These are phyloP conservation scores for Erythrobasidium yunnanense DNA, from an alignment of 768 basidiomycete genomes.

Conservation along the genomic window DNA sequence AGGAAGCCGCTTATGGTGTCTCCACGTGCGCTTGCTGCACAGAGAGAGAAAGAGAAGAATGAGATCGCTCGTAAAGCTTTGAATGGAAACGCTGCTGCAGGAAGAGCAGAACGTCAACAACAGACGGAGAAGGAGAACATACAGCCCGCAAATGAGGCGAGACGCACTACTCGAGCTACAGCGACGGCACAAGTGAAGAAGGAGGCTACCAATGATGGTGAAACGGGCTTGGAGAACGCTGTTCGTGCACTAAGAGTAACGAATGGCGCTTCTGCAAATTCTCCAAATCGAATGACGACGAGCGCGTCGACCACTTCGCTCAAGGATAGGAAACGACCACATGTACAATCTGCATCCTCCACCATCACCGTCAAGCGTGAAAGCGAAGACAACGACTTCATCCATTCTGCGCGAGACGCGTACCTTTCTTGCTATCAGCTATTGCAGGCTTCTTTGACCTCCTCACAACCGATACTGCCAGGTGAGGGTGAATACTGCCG, in stretches of 20 bases:
- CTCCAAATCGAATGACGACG: background rate
- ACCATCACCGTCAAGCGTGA: background rate
- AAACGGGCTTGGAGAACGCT: constrained; percentile 3
- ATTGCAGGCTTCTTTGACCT: no score
- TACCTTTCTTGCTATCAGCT: no score
- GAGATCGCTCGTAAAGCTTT: constrained; percentile 11
- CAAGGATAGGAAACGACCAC: background rate
- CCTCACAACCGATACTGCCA: no score
- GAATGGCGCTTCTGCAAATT: background rate
- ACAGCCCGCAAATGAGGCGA: background rate
- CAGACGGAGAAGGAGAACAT: constrained; percentile 20
- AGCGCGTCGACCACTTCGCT: background rate
- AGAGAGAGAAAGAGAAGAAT: constrained; percentile 18
- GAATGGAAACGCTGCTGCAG: background rate
- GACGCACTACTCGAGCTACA: constrained; percentile 24
- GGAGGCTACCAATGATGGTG: background rate
- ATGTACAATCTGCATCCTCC: constrained; percentile 1
- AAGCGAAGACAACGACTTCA: no score
- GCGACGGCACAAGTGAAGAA: constrained; percentile 1
- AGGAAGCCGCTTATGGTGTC: constrained; percentile 38
- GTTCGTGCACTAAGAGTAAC: constrained; percentile 11
- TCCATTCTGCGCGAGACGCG: no score
- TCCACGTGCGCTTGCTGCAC: constrained; percentile 28
- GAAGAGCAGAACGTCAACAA: background rate
- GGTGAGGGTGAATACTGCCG: no score